Evolutionary conservation across 257 asterid species (phyloP), one percentile per base, ranked within the genome.

Genomic region (Marsdenia floribunda): DNA sequence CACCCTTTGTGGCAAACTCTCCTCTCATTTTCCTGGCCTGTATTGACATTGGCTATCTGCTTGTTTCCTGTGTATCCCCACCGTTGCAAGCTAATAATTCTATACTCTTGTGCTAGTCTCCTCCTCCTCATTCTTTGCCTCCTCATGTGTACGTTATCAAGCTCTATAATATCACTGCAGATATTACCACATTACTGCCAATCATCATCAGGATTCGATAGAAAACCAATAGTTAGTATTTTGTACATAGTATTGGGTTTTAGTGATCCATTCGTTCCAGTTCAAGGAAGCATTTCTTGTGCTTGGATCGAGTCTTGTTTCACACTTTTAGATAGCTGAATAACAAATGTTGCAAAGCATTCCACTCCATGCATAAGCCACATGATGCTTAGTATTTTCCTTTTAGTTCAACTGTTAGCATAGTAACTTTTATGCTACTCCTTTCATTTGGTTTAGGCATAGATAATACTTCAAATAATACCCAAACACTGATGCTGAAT

Each of bases 61-160:
- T 85, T 95, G 87, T 95, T 95, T 82, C 99, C 99, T 79, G 96
- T 95, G 75, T 95, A 95, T 88, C 99, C 99, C 42, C 97, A 92
- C 81, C 85, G 84, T 77, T 92, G 91, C 90, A 95, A 95, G 89
- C 88, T 92, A 64, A 74, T 90, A 75, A 90, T 95, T 73, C 98
- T 95, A 84, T 95, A 95, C 91, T 77, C 90, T 66, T 95, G 99
- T 76, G 99, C 99, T 16, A 93, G 98, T 59, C 81, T 92, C 78
- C 90, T 95, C 85, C 97, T 95, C 75, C 87, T 95, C 40, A 92
- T 95, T 79, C 92, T 91, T 68, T 85, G 93, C 88, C 78, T 95
- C 75, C 97, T 95, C 77, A 76, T 78, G 33, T 57, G 99, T 95
- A 87, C 83, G 98, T 89, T 70, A 37, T 74, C 82, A 65, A 52